These are phyloP conservation scores for Schwanniomyces pseudopolymorphus DNA, from an alignment of 805 yeast species.

Conservation along the genomic window DNA sequence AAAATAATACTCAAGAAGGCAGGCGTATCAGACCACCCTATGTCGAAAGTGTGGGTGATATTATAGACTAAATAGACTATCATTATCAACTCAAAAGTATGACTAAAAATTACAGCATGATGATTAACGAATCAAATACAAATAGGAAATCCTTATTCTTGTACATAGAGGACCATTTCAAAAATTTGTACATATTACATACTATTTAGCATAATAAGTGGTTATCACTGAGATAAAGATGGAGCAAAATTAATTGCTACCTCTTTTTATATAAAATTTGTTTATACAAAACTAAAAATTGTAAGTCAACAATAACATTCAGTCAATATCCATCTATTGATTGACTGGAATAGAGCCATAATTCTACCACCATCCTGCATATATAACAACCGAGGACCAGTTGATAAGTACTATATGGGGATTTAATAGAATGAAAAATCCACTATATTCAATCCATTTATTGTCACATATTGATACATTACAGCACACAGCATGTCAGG, in stretches of 20 bases:
- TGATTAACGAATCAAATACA: conserved; percentile 4
- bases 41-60: conserved; percentile 23
- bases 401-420: not conserved
- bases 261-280: no score
- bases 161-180: not conserved
- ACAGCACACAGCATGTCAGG: conserved; percentile 3
- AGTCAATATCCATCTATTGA: no score
- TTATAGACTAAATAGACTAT: conserved; percentile 15
- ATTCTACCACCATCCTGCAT: no score
- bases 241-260: not conserved
- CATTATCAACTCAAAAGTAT: not conserved
- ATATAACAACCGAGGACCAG: not conserved
- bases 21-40: conserved; percentile 13
- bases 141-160: not conserved
- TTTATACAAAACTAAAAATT: no score
- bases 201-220: not conserved
- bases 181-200: not conserved
- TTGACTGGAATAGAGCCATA: no score
- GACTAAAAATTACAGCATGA: not conserved
- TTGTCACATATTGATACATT: not conserved
- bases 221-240: not conserved
- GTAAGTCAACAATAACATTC: not conserved
- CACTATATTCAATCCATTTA: not conserved
- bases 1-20: conserved; percentile 5
- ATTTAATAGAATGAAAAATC: not conserved